Conservation (phyloP, 192 early-diverging fungal genomes). For the Podila epigama region DNA sequence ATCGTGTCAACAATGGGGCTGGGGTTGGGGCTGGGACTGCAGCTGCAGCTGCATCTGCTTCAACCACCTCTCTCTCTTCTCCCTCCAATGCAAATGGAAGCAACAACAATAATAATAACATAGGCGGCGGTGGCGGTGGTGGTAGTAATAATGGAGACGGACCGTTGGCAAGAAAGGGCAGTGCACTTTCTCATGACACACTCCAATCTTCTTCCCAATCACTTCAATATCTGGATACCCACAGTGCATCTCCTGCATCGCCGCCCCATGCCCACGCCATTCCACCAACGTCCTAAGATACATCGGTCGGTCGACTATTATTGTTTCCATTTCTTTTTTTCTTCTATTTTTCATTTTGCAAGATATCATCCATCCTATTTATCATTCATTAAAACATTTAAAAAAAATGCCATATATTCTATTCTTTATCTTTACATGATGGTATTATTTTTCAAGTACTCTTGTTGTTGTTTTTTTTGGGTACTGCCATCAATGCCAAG, state of each 20-base stretch:
- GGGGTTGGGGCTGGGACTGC: too few relatives aligned
- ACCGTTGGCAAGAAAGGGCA: background rate
- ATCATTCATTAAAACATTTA: background rate
- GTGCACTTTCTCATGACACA: background rate
- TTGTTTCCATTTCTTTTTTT: background rate
- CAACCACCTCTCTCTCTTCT: too few relatives aligned
- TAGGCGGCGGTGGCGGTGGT: too few relatives aligned
- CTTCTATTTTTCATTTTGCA: too few relatives aligned
- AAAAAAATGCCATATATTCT: background rate
- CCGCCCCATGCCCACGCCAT: background rate
- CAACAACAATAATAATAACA: too few relatives aligned
- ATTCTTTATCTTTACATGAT: background rate
- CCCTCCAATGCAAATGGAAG: too few relatives aligned
- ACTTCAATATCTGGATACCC: background rate
- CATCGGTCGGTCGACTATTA: background rate
- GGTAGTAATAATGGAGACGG: background rate
- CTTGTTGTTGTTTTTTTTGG: too few relatives aligned
- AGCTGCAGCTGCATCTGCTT: too few relatives aligned
- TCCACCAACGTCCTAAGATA: background rate
- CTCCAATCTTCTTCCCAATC: background rate
- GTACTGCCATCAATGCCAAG: slow-evolving; percentile 69
- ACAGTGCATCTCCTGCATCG: background rate
- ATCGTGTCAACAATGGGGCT: too few relatives aligned
- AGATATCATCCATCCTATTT: too few relatives aligned
- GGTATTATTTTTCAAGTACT: background rate